Evolutionary conservation across 495 filamentous ascomycete species (phyloP).

Genomic region (Clavariopsis aquatica): DNA sequence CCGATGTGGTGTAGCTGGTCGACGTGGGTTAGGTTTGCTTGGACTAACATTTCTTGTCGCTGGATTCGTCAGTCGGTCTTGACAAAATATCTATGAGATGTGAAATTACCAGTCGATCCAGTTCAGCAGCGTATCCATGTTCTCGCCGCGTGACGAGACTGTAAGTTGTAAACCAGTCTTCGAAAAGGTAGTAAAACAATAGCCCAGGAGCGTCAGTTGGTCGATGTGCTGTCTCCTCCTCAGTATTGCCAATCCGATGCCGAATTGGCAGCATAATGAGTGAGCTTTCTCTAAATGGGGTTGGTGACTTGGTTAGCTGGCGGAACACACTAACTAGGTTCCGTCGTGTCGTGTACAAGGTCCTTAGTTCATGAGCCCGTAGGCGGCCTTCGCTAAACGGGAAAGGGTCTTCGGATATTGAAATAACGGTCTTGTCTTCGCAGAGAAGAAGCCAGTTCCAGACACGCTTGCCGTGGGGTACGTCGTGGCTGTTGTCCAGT

Average conservation of each 20-base stretch:
- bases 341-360: constrained; percentile 60
- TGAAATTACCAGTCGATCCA: constrained; percentile 57
- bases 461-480: constrained; percentile 62
- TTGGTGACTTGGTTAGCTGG: constrained; percentile 62
- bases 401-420: constrained; percentile 72
- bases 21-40: constrained; percentile 63
- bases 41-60: constrained; percentile 60
- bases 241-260: constrained; percentile 40
- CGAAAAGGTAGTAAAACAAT: constrained; percentile 84
- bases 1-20: constrained; percentile 73
- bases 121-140: constrained; percentile 59
- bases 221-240: constrained; percentile 46
- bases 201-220: constrained; percentile 65
- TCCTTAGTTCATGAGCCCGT: constrained; percentile 43
- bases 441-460: constrained; percentile 87
- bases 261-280: constrained; percentile 43
- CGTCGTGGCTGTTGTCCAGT: constrained; percentile 36
- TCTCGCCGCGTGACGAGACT: constrained; percentile 61
- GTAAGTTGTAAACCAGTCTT: constrained; percentile 77
- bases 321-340: constrained; percentile 72
- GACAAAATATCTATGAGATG: background rate
- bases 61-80: constrained; percentile 29
- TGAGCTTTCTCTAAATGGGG: constrained; percentile 31
- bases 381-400: constrained; percentile 44
- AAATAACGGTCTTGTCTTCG: constrained; percentile 78